Evolutionary conservation across 345 rosid species (phyloP), one percentile per base, ranked within the genome.

Genomic region (Acer yangbiense): DNA sequence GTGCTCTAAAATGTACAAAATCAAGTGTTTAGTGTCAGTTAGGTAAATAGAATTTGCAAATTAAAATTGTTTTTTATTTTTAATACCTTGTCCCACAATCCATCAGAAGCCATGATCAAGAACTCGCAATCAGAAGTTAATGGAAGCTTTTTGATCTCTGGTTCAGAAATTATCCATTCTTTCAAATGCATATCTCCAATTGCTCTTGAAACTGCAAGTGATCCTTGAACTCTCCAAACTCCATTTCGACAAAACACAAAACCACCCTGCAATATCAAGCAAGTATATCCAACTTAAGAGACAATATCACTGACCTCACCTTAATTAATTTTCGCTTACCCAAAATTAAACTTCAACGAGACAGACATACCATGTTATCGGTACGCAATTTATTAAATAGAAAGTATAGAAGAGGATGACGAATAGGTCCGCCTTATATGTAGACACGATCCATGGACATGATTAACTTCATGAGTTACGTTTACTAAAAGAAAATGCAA

Each of bases 31-130:
- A 32, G 5, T 32, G 39, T 4, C 39, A 32, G 39, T 35, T 35
- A 35, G 39, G 39, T 3, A 35, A 35, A 35, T 35, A 35, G 6
- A 35, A 4, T 43, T 43, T 43, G 46, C 46, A 23, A 23, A 23
- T 0, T 0, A 43, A 43, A 43, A 43, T 43, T 43, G 11, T 43
- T 43, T 8, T 8, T 35, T 35, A 0, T 35, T 29, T 29, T 29
- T 29, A 58, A 0, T 74, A 89, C 90, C 92, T 89, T 85, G 70
- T 89, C 92, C 92, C 90, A 89, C 20, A 89, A 64, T 35, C 92
- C 92, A 79, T 89, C 92, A n/a, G 92, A 85, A 29, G 90, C 92
- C 74, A 89, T 41, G 2, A 89, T 78, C 83, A 89, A 63, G 81
- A 89, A 85, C 66, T 87, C 60, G 29, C 84, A 83, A 61, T 85